Base-by-base conservation (phyloP, 2,329 filamentous ascomycete species). In the Dothistroma septosporum region DNA sequence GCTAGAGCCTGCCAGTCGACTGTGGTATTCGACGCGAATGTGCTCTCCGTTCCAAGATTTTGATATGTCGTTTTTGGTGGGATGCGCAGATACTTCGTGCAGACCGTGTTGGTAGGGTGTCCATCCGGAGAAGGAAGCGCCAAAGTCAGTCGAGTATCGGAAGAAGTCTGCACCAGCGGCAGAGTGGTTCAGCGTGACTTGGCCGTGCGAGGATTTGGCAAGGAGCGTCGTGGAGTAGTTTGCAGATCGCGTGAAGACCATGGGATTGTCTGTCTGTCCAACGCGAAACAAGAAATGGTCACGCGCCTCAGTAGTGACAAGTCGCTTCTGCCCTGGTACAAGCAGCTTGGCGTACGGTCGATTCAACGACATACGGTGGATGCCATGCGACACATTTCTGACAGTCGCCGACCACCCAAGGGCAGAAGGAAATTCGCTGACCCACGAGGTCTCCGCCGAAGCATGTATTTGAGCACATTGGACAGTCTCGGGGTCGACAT, bases 281-380 rank as follows among this genome's bases (percentile, higher is more conserved):
- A 86, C 75, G 19, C 85, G 82, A 64, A 87, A 76, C 57, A 87
- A 72, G 70, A 87, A 85, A 59, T 82, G 81, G 62, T 87, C 85
- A 8, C 78, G 72, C 0, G 82, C 75, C 46, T 79, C 74, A 0
- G 83, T 85, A 19, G 74, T 73, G 0, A 53, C 64, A 9, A 71
- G 74, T 2, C 77, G 77, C 21, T 74, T 72, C 3, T 70, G 69
- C 19, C 44, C 37, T 14, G 56, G 31, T 19, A 37, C 75, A 22
- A 44, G 16, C 41, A 74, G 71, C 1, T 69, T 69, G 19, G 75
- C 76, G 2, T 77, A 77, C n/a, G 79, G 78, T 63, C 85, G 85
- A 46, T 75, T 77, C 46, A 87, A 73, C 0, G 82, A 83, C 52
- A 87, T 66, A 21, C 78, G 76, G 67, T 87, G 82, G 28, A 87